Evolutionary conservation across 2,329 filamentous ascomycete genomes (phyloP), one percentile per base, ranked within the genome.

Genomic region (Apiospora rasikravindrae): DNA sequence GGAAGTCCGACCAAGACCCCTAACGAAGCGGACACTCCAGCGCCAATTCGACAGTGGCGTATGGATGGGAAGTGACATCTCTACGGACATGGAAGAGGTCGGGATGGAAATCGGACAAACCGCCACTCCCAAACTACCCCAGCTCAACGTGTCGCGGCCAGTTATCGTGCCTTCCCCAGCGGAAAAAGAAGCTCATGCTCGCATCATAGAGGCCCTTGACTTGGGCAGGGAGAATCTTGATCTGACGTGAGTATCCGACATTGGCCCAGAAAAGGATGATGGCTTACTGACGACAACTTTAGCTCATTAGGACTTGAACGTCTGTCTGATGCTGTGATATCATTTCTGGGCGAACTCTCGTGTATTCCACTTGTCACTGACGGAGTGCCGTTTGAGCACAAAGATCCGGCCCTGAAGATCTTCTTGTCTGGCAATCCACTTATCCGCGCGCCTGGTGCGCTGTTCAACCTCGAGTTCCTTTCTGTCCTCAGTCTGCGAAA

Each of bases 1-100:
- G 16, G 77, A 78, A 26, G 73, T 75, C 71, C 81, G 76, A 37
- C 79, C 79, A 40, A 77, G 77, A 71, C 80, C 80, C 29, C 84
- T 83, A 76, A 79, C 76, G 19, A 90, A 88, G 79, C 85, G 89
- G 51, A 84, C 84, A 19, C 83, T 93, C 70, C 83, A 85, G 76
- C 86, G 90, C 69, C 89, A 92, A 75, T 83, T 88, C 72, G 92
- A 94, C 80, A 93, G 91, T 79, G 91, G 90, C 69, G 88, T 94
- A 3, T 94, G 88, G 82, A 86, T 94, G 83, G 89, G 87, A 4
- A 92, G 89, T 73, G 91, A 93, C 72, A 81, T 78, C 75, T 82
- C 80, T 40, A 83, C 82, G 47, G 84, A 86, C 44, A 82, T 84
- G 14, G 87, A 89, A 69, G 81, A 86, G 33, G 84, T 85, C 40